A percentile compares a stretch with the other conserved stretches of the same genome.
Evolutionary conservation across 176 grass and related monocot species (phyloP).

Genomic region (Panicum miliaceum): DNA sequence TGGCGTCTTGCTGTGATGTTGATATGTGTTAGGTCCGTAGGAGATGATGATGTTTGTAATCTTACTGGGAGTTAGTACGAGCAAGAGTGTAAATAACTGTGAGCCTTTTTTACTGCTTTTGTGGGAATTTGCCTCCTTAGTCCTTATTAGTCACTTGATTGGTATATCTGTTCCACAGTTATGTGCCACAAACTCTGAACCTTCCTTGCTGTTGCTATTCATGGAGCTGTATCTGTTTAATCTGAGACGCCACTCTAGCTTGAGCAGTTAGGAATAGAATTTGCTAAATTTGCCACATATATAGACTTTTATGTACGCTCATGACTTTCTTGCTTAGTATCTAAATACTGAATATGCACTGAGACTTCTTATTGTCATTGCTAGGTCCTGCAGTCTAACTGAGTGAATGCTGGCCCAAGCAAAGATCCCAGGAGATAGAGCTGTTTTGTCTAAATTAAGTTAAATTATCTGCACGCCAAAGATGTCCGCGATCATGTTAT

Average conservation of each 20-base stretch:
- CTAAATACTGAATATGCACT: slow-evolving; percentile 34
- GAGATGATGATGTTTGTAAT: neutral
- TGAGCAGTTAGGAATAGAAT: neutral
- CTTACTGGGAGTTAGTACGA: neutral
- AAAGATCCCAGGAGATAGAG: slow-evolving; percentile 36
- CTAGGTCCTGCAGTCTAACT: slow-evolving; percentile 41
- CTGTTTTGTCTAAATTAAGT: slow-evolving; percentile 28
- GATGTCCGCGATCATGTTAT: slow-evolving; percentile 74
- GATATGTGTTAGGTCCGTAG: neutral
- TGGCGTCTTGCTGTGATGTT: slow-evolving; percentile 1
- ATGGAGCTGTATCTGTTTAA: neutral
- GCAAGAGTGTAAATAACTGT: neutral
- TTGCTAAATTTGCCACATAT: neutral
- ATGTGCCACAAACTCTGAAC: slow-evolving; percentile 1
- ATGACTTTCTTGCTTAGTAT: slow-evolving; percentile 8
- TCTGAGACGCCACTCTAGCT: neutral
- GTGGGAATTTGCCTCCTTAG: neutral
- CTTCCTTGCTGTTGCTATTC: slow-evolving; percentile 8
- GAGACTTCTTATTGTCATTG: slow-evolving; percentile 36
- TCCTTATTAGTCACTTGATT: slow-evolving; percentile 21
- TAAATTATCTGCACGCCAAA: slow-evolving; percentile 10
- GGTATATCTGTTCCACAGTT: neutral
- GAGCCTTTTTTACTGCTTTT: neutral
- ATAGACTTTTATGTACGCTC: slow-evolving; percentile 16
- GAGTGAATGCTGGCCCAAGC: slow-evolving; percentile 1